phyloP scores from a whole-genome alignment of 495 filamentous ascomycete genomes.

The Aspergillus cristatus region DNA sequence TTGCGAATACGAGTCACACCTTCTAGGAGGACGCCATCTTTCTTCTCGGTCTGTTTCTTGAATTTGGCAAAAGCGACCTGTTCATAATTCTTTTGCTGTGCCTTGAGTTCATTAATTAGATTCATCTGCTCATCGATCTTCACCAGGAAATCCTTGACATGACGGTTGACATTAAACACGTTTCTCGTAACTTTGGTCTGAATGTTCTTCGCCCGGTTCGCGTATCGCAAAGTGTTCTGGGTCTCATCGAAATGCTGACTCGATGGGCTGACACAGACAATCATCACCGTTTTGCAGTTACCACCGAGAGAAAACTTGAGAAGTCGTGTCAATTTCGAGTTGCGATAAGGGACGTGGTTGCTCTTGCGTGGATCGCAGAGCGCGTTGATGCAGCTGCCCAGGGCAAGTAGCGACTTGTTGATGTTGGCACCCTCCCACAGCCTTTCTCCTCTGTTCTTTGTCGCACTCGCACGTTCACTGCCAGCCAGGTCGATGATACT shows the following conservation, averaged over 20 bases:
- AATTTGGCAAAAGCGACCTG: constrained; percentile 80
- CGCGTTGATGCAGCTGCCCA: constrained; percentile 98
- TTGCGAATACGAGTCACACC: constrained; percentile 68
- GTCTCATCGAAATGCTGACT: constrained; percentile 98
- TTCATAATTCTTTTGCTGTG: constrained; percentile 87
- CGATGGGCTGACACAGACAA: constrained; percentile 94
- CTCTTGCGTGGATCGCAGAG: constrained; percentile 88
- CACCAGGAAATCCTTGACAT: constrained; percentile 96
- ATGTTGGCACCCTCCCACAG: constrained; percentile 95
- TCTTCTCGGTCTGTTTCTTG: constrained; percentile 76
- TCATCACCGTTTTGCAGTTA: constrained; percentile 99
- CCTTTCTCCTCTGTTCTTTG: constrained; percentile 90
- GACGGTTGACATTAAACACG: constrained; percentile 97
- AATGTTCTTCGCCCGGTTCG: constrained; percentile 98
- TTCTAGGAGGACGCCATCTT: constrained; percentile 67
- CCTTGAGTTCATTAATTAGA: constrained; percentile 86
- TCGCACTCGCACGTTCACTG: constrained; percentile 92
- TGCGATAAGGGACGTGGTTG: constrained; percentile 94
- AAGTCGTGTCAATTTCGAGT: constrained; percentile 92
- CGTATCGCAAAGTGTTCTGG: constrained; percentile 95
- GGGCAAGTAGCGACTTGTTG: constrained; percentile 91
- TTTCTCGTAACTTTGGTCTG: constrained; percentile 98
- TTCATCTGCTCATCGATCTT: constrained; percentile 96
- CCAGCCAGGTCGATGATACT: constrained; percentile 98
- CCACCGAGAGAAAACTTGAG: constrained; percentile 96